Evolutionary conservation across 2,329 filamentous ascomycete genomes (phyloP).

Genomic region (Bipolaris sorokiniana): DNA sequence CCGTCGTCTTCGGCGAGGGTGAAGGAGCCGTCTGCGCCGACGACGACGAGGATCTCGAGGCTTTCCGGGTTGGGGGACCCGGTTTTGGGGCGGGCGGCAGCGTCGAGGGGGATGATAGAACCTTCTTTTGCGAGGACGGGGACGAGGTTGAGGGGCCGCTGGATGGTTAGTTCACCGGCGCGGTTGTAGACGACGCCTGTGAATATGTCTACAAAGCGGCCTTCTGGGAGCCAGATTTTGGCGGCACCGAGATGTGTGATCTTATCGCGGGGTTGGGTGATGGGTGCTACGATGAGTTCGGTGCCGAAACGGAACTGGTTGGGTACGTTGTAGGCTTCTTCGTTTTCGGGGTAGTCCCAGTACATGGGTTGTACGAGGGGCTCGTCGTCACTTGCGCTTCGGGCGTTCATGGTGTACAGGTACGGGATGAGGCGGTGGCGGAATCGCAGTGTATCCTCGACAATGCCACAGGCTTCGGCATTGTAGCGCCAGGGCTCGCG

Average conservation of each 20-base stretch:
- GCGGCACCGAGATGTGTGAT: conserved; percentile 57
- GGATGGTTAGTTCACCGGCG: conserved; percentile 59
- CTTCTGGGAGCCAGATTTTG: conserved; percentile 63
- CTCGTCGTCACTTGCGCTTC: conserved; percentile 53
- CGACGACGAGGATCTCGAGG: conserved; percentile 58
- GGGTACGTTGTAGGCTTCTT: conserved; percentile 62
- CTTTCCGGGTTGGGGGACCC: conserved; percentile 56
- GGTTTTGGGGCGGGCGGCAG: conserved; percentile 51
- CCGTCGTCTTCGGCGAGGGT: conserved; percentile 58
- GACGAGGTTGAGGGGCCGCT: conserved; percentile 56
- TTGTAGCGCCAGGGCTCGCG: conserved; percentile 68
- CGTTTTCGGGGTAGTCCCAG: conserved; percentile 61
- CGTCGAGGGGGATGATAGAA: conserved; percentile 64
- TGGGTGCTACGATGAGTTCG: conserved; percentile 62
- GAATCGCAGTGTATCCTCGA: conserved; percentile 59
- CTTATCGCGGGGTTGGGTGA: conserved; percentile 59
- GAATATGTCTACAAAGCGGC: conserved; percentile 64
- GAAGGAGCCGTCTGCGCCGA: conserved; percentile 56
- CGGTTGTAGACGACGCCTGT: conserved; percentile 64
- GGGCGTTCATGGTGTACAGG: conserved; percentile 63
- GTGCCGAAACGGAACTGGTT: conserved; percentile 67
- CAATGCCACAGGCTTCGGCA: conserved; percentile 53
- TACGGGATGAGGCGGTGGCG: conserved; percentile 67
- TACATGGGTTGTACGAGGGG: conserved; percentile 68
- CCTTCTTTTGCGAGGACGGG: conserved; percentile 64